Conservation (phyloP, 2,329 filamentous ascomycete genomes). For the Cucurbitaria berberidis region DNA sequence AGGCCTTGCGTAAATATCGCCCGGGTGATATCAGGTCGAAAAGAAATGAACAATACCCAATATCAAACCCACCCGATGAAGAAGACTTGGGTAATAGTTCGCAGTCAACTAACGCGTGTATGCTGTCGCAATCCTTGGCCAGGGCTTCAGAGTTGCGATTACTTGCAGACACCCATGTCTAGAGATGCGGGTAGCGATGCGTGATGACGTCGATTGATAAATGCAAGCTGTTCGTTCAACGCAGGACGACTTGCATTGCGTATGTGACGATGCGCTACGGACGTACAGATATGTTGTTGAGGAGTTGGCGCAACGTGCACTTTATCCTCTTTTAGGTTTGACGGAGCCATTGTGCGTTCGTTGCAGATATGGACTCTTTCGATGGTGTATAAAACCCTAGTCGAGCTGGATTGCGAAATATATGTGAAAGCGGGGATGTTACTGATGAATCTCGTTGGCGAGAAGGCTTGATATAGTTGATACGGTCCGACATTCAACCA, state of each 20-base stretch:
- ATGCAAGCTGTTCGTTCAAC: constrained; percentile 2
- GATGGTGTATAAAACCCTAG: background rate
- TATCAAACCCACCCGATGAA: constrained; percentile 11
- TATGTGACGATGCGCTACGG: constrained; percentile 13
- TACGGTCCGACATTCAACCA: constrained; percentile 21
- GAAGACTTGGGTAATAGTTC: constrained; percentile 3
- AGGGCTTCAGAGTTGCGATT: constrained; percentile 7
- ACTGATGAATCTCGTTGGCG: background rate
- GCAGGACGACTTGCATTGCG: constrained; percentile 17
- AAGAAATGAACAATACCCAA: background rate
- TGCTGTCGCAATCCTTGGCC: background rate
- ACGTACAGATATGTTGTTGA: constrained; percentile 14
- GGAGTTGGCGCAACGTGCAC: constrained; percentile 9
- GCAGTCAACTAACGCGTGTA: constrained; percentile 2
- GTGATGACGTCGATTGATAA: constrained; percentile 23
- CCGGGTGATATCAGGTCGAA: background rate
- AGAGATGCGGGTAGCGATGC: constrained; percentile 8
- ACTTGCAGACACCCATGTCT: constrained; percentile 9
- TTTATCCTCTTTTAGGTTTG: constrained; percentile 4
- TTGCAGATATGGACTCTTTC: background rate
- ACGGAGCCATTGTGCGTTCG: constrained; percentile 10
- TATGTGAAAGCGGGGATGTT: background rate
- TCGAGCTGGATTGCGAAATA: background rate
- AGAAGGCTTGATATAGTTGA: background rate
- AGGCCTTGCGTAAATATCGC: background rate